Conservation (phyloP, 768 basidiomycete species). For the Lactarius quietus region DNA sequence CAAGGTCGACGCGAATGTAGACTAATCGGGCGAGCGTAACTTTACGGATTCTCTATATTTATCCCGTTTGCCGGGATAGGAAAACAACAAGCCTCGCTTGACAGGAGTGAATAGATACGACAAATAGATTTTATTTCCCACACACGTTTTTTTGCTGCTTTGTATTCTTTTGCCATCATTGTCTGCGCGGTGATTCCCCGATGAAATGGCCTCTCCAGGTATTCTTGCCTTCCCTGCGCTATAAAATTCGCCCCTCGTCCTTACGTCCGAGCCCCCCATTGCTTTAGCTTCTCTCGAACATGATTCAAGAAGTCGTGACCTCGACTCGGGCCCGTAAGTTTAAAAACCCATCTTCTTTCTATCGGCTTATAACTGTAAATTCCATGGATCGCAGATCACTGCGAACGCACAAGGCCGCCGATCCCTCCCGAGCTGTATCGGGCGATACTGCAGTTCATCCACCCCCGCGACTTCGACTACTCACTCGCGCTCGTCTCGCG, state of each 20-base stretch:
- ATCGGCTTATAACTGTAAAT: neutral
- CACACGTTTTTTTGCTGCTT: neutral
- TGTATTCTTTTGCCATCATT: neutral
- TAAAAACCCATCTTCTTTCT: neutral
- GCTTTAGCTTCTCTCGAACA: neutral
- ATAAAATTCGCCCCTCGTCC: neutral
- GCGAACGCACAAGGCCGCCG: neutral
- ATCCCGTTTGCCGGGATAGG: neutral
- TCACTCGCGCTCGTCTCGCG: conserved; percentile 11
- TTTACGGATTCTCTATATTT: too few relatives aligned
- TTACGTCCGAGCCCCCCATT: neutral
- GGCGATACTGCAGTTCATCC: conserved; percentile 13
- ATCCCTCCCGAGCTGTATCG: conserved; percentile 18
- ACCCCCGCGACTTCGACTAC: conserved; percentile 13
- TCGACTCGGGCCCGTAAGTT: neutral
- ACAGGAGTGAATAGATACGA: neutral
- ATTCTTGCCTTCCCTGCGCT: neutral
- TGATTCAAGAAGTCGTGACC: neutral
- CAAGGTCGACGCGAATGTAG: conserved; percentile 2
- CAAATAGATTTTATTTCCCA: neutral
- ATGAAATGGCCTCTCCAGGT: neutral
- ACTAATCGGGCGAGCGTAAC: neutral
- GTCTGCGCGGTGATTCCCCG: neutral
- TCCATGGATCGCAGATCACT: neutral
- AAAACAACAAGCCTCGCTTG: neutral